These are phyloP conservation scores for Suaeda aralocaspica DNA, from an alignment of 148 eudicot species.

Conservation along the genomic window DNA sequence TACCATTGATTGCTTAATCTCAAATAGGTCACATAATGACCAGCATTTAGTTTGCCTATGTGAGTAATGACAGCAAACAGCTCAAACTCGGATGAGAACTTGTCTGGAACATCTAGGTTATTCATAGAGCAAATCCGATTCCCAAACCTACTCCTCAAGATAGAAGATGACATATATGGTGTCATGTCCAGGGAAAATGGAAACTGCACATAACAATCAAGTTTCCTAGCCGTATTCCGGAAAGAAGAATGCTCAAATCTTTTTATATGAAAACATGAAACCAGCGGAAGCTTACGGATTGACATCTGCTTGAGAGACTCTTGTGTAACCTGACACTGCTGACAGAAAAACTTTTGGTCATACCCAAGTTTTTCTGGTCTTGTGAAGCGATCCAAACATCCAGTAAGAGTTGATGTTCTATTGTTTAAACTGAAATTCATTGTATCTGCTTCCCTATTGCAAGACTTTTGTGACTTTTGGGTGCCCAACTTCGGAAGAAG, in stretches of 20 bases:
- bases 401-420: slow-evolving; percentile 36
- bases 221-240: slow-evolving; percentile 46
- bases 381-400: slow-evolving; percentile 59
- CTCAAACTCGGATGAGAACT: slow-evolving; percentile 50
- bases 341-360: slow-evolving; percentile 58
- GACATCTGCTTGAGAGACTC: slow-evolving; percentile 70
- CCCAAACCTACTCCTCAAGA: slow-evolving; percentile 51
- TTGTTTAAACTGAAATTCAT: slow-evolving; percentile 22
- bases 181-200: slow-evolving; percentile 63
- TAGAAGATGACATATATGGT: slow-evolving; percentile 53
- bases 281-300: slow-evolving; percentile 47
- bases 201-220: slow-evolving; percentile 54
- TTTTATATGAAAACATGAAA: slow-evolving; percentile 56
- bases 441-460: slow-evolving; percentile 41
- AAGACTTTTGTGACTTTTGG: slow-evolving; percentile 38
- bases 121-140: slow-evolving; percentile 44
- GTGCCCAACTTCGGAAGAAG: slow-evolving; percentile 29
- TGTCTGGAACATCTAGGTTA: slow-evolving; percentile 41
- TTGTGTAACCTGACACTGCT: slow-evolving; percentile 46
- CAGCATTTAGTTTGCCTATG: slow-evolving; percentile 60
- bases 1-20: slow-evolving; percentile 57
- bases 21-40: slow-evolving; percentile 59
- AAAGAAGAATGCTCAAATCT: slow-evolving; percentile 58
- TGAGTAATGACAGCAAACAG: slow-evolving; percentile 68
- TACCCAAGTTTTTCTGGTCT: slow-evolving; percentile 56